phyloP scores from a whole-genome alignment of 768 basidiomycete species.

The Sarcomyxa edulis region DNA sequence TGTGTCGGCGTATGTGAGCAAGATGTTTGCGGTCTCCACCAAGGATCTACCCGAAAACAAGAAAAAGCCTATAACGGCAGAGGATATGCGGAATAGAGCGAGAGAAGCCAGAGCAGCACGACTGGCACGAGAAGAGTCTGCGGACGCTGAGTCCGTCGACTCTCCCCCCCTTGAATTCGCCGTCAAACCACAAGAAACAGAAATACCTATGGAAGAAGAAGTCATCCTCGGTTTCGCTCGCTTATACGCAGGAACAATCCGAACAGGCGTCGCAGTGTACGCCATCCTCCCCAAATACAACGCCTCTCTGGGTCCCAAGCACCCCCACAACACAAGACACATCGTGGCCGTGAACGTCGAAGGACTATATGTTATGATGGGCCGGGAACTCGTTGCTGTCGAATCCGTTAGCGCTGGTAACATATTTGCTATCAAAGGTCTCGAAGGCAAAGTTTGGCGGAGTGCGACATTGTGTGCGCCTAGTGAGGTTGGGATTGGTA shows the following conservation, averaged over 20 bases:
- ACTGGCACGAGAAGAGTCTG: too few species aligned
- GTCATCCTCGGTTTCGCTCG: slow-evolving; percentile 89
- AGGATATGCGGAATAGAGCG: slow-evolving; percentile 68
- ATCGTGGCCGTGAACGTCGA: slow-evolving; percentile 58
- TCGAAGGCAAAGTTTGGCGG: slow-evolving; percentile 87
- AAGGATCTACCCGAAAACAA: slow-evolving; percentile 86
- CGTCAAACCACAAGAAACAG: slow-evolving; percentile 12
- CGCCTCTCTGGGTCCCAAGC: slow-evolving; percentile 48
- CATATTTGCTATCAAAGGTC: slow-evolving; percentile 86
- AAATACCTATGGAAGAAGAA: slow-evolving; percentile 43
- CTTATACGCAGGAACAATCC: slow-evolving; percentile 85
- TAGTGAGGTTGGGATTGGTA: slow-evolving; percentile 33
- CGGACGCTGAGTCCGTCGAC: too few species aligned
- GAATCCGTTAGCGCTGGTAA: slow-evolving; percentile 85
- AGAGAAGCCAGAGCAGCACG: slow-evolving; percentile 31
- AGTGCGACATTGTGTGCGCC: slow-evolving; percentile 87
- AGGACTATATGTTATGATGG: slow-evolving; percentile 96
- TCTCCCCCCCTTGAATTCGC: slow-evolving; percentile 5
- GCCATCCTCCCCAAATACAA: slow-evolving; percentile 89
- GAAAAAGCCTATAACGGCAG: slow-evolving; percentile 68
- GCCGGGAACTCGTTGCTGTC: slow-evolving; percentile 84
- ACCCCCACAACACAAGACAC: slow-evolving; percentile 65
- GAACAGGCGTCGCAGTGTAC: slow-evolving; percentile 55
- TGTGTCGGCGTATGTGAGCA: slow-evolving; percentile 88
- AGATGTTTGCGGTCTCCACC: slow-evolving; percentile 91